Evolutionary conservation across 2,329 filamentous ascomycete genomes (phyloP), one percentile per base, ranked within the genome.

Genomic region (Ceratocystis harringtonii): DNA sequence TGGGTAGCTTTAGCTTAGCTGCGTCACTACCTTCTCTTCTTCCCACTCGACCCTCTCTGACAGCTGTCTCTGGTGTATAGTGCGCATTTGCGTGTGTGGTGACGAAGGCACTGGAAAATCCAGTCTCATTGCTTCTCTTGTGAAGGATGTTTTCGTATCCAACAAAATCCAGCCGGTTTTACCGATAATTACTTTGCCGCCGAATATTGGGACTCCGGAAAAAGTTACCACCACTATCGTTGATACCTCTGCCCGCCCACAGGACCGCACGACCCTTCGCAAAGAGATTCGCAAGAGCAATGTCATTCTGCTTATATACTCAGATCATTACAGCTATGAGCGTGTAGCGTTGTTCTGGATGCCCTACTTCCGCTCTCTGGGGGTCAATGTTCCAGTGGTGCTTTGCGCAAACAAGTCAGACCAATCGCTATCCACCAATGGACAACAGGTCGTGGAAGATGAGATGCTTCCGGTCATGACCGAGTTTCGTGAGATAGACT

Each of bases 321-420:
- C 92, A 70, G 94, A 99, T 74, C 92, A 97, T 76, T 99, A 99
- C 79, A 97, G 92, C 80, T 99, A 97, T 78, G 94, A 99, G 74
- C 82, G 94, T 45, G 92, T 99, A 2, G 94, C 92, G 2, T 80
- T 99, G 58, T 99, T 97, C 76, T 99, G 94, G 94, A 88, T 99
- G 83, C 94, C 94, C 10, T 95, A 96, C 76, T 97, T 99, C 73
- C 88, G 94, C 68, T 96, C 92, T 3, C 83, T 99, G 48, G 94
- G 94, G n/a, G 94, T 99, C 73, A 99, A 99, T 73, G 91, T 99
- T 25, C 94, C 94, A 0, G 94, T 99, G 10, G 92, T 99, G 57
- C 79, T 99, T 66, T 97, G 94, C 72, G 91, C 94, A 72, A 97
- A 97, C 79, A 99, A 99, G 76, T 90, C 90, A n/a, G 94, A 99